Base-by-base conservation (phyloP, 2,329 filamentous ascomycete species). In the Rachicladosporium sp. region DNA sequence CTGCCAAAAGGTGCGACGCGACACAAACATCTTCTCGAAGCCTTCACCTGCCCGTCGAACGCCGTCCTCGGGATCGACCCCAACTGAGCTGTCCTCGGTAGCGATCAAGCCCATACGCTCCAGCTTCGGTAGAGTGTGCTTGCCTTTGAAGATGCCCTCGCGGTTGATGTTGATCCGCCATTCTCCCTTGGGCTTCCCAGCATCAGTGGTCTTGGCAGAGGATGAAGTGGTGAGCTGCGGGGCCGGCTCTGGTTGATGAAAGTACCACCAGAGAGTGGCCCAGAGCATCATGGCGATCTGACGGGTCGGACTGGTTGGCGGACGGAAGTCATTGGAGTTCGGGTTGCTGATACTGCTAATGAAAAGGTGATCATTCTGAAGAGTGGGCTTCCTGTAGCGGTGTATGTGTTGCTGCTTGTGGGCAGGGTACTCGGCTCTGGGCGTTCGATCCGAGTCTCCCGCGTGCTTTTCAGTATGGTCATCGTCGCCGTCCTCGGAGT, bases 201-300 rank as follows among this genome's bases (percentile, higher is more conserved):
- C 58, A 11, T 74, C 65, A 0, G 63, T 81, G 0, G 86, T 89
- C 42, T 69, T 58, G 47, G 70, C 73, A 1, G 79, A 82, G 0
- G 73, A 67, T 4, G 75, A 66, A 5, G 75, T 83, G 11, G 70
- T 69, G 29, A 91, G 56, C 36, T 75, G 71, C 0, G 73, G 69
- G 13, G 72, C 68, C 0, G 89, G 89, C 50, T 80, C 73, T 1
- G 78, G 73, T 59, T 93, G 85, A 63, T 95, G 88, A 52, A 95
- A 96, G 67, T 96, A 96, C 89, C 89, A 96, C 67, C 86, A 94
- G 32, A 96, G 68, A 1, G 86, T 88, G 29, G 87, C 78, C 84
- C 86, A 96, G 5, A 96, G 71, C 82, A 95, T 93, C 84, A 95
- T 87, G 49, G 89, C 89, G 44, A 94, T 84, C 63, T 93, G 84